Conservation (phyloP, 192 early-diverging fungal genomes). For the Thoreauomyces humboldtii region DNA sequence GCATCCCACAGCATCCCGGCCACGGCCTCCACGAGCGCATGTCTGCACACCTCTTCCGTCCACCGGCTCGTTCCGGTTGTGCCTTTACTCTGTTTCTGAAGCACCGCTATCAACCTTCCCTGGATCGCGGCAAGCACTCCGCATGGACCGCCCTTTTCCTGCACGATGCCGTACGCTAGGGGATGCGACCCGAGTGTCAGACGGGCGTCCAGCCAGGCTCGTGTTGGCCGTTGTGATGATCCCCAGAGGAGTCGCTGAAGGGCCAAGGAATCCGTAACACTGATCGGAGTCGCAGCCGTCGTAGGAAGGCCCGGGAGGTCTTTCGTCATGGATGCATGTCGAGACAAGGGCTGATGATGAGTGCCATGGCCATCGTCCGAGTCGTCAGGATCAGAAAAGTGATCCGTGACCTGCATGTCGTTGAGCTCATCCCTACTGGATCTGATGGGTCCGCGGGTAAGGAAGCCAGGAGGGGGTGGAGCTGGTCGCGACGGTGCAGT, state of each 20-base stretch:
- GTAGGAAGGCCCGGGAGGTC: too few species aligned
- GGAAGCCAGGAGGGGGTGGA: too few species aligned
- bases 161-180: slow-evolving; percentile 49
- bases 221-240: slow-evolving; percentile 1
- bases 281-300: background rate
- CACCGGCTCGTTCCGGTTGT: background rate
- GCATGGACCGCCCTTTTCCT: slow-evolving; percentile 56
- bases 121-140: slow-evolving; percentile 52
- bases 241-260: slow-evolving; percentile 7
- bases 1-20: slow-evolving; percentile 50
- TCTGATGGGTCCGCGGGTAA: too few species aligned
- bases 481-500: too few species aligned
- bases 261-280: background rate
- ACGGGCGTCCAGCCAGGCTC: slow-evolving; percentile 7
- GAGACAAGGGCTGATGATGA: too few species aligned
- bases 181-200: slow-evolving; percentile 8
- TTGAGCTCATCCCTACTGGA: background rate
- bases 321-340: too few species aligned
- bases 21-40: slow-evolving; percentile 21
- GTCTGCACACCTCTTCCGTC: slow-evolving; percentile 29
- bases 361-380: background rate
- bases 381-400: background rate
- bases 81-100: background rate
- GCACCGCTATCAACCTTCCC: slow-evolving; percentile 32
- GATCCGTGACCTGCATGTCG: background rate